These are phyloP conservation scores for Colletotrichum gloeosporioides DNA, from an alignment of 2,329 filamentous ascomycete species.

Conservation along the genomic window DNA sequence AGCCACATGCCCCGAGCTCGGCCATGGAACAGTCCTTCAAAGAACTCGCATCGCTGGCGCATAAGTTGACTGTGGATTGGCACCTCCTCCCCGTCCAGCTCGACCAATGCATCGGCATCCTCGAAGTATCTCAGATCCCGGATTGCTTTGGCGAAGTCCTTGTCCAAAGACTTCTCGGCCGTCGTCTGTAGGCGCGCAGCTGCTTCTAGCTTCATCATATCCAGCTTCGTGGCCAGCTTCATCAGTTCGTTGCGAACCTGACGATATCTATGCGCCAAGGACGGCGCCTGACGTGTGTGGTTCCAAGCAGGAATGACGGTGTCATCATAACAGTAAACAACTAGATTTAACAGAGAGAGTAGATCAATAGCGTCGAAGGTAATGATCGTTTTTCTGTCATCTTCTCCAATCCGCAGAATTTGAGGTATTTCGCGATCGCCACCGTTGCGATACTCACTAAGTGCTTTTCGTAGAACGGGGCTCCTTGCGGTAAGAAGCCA, in stretches of 20 bases:
- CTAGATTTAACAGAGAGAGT: conserved; percentile 78
- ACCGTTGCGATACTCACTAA: conserved; percentile 61
- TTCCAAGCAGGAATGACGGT: conserved; percentile 86
- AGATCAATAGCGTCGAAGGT: conserved; percentile 75
- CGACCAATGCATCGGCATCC: conserved; percentile 79
- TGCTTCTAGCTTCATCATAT: conserved; percentile 74
- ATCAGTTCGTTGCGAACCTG: conserved; percentile 86
- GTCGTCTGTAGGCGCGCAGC: conserved; percentile 77
- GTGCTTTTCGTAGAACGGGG: conserved; percentile 65
- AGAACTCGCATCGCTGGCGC: conserved; percentile 89
- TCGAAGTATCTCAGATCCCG: conserved; percentile 75
- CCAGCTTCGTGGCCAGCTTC: conserved; percentile 76
- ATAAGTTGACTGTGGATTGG: conserved; percentile 79
- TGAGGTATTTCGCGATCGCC: conserved; percentile 65
- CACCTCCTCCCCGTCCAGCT: conserved; percentile 77
- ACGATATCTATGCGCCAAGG: conserved; percentile 75
- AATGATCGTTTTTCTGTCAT: conserved; percentile 60
- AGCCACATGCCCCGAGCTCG: conserved; percentile 87
- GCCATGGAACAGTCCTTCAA: conserved; percentile 88
- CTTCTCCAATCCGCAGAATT: conserved; percentile 58
- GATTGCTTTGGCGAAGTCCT: conserved; percentile 75
- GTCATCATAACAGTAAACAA: conserved; percentile 83
- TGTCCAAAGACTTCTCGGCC: conserved; percentile 66
- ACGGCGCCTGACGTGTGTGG: conserved; percentile 69
- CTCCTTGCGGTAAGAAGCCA: conserved; percentile 83